Percentiles rank a stretch among this genome's conserved stretches.
Evolutionary conservation across 208 protist species (phyloP).

Genomic region (Plasmodiophora brassicae): DNA sequence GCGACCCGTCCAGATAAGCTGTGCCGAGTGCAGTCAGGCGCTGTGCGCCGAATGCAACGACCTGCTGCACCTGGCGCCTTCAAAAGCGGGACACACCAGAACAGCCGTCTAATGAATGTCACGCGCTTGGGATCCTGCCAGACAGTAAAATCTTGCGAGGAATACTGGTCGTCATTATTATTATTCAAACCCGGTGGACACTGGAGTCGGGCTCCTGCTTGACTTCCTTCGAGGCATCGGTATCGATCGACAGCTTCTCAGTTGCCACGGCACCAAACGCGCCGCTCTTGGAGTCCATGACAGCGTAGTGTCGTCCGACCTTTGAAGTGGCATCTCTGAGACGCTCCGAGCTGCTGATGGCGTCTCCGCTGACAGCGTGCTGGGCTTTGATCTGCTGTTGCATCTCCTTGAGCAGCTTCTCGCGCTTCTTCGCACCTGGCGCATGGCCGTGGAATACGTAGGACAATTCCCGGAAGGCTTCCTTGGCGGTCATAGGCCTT

Average conservation of each 20-base stretch:
- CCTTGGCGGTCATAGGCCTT: constrained; percentile 9
- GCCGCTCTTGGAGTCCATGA: constrained; percentile 1
- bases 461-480: constrained; percentile 25
- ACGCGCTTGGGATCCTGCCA: no score
- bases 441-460: constrained; percentile 15
- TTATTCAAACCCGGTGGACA: no score
- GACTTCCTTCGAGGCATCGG: neutral
- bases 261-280: neutral
- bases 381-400: neutral
- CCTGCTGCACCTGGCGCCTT: no score
- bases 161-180: no score
- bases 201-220: neutral
- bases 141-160: no score
- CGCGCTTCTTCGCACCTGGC: constrained; percentile 1
- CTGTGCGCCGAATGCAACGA: no score
- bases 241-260: neutral
- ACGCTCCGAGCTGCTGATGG: neutral
- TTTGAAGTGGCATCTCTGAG: neutral
- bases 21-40: no score
- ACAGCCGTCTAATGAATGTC: no score
- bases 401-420: constrained; percentile 26
- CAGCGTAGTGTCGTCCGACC: neutral
- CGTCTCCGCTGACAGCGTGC: neutral
- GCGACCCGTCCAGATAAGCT: no score
- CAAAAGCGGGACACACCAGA: no score